phyloP scores from a whole-genome alignment of 2,329 filamentous ascomycete genomes.

The Orbilia blumenaviensis region DNA sequence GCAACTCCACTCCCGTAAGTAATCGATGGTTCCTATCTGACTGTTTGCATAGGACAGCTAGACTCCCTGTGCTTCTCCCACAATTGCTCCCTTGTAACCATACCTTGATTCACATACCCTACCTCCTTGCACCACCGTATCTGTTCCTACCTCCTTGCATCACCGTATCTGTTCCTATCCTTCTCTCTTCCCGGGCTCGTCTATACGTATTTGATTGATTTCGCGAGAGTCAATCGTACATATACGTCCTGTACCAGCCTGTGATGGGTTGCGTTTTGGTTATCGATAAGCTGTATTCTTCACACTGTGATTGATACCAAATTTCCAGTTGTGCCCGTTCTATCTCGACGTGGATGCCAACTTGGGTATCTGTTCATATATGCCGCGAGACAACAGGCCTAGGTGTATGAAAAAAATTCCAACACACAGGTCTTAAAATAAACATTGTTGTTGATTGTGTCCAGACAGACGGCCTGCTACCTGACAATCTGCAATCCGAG shows the following conservation, averaged over 20 bases:
- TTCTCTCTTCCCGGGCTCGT: too few relatives aligned
- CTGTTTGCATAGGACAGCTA: background rate
- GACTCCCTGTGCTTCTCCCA: too few relatives aligned
- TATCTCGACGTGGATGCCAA: background rate
- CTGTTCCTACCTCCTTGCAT: too few relatives aligned
- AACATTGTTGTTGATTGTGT: background rate
- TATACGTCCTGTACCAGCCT: too few relatives aligned
- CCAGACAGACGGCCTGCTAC: background rate
- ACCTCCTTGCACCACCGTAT: too few relatives aligned
- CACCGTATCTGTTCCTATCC: too few relatives aligned
- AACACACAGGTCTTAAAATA: background rate
- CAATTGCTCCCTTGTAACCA: too few relatives aligned
- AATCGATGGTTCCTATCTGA: slow-evolving; percentile 2
- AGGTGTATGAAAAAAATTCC: background rate
- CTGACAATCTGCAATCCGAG: background rate
- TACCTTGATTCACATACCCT: too few relatives aligned
- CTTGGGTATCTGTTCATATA: background rate
- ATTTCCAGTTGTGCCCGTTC: background rate
- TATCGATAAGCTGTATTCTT: too few relatives aligned
- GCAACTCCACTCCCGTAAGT: background rate
- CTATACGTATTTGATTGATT: too few relatives aligned
- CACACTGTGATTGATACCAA: background rate
- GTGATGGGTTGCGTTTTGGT: too few relatives aligned
- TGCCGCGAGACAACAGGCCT: background rate
- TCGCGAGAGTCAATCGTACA: too few relatives aligned